These are phyloP conservation scores for Auriscalpium microsporum DNA, from an alignment of 768 basidiomycete genomes.

Conservation along the genomic window DNA sequence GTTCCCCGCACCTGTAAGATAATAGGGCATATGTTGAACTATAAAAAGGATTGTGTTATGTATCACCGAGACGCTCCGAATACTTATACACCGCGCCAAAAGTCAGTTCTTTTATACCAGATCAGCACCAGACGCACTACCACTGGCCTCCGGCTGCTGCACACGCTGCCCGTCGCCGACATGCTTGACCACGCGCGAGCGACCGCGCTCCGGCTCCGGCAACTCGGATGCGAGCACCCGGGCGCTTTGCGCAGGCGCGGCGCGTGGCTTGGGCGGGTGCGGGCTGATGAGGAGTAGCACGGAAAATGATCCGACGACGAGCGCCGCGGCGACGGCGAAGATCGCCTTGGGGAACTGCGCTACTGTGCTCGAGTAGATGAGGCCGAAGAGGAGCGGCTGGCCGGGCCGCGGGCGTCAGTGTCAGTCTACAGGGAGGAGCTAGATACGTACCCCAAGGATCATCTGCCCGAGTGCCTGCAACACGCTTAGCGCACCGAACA, in stretches of 20 bases:
- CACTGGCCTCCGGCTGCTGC: background rate
- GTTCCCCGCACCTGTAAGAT: too few species aligned
- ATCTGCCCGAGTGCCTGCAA: constrained; percentile 59
- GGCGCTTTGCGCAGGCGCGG: background rate
- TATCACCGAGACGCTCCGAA: too few species aligned
- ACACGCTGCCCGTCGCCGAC: constrained; percentile 7
- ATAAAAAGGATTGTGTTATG: too few species aligned
- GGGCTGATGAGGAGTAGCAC: constrained; percentile 37
- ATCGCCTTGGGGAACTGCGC: constrained; percentile 59
- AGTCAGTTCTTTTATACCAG: too few species aligned
- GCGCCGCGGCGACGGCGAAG: constrained; percentile 49
- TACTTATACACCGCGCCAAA: too few species aligned
- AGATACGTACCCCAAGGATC: constrained; percentile 38
- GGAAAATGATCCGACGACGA: constrained; percentile 43
- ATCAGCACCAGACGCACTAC: too few species aligned
- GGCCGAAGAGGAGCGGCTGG: constrained; percentile 64
- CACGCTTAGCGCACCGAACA: constrained; percentile 68
- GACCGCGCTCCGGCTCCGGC: constrained; percentile 13
- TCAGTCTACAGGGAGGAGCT: constrained; percentile 2
- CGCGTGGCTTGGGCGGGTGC: background rate
- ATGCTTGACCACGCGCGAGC: constrained; percentile 12
- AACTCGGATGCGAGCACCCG: background rate
- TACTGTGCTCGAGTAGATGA: constrained; percentile 58
- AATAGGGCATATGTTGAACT: too few species aligned
- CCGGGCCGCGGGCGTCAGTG: background rate